Conservation (phyloP, 495 filamentous ascomycete genomes). For the Neurospora sp. region DNA sequence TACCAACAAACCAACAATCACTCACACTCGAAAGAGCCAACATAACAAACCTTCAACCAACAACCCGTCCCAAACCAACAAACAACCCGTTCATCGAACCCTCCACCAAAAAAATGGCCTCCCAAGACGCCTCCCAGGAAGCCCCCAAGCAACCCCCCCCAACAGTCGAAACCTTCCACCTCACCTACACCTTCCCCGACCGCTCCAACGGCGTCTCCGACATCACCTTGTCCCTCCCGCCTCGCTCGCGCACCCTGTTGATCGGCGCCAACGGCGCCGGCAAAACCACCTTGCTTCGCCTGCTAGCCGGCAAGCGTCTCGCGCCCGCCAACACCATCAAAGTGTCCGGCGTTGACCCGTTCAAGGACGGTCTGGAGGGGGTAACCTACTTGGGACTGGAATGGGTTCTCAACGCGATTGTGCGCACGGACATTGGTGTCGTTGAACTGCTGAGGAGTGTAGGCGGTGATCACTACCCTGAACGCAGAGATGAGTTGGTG, state of each 20-base stretch:
- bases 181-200: constrained; percentile 87
- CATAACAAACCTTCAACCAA: neutral
- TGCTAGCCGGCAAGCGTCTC: constrained; percentile 84
- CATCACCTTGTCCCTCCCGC: constrained; percentile 64
- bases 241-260: constrained; percentile 76
- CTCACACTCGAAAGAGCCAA: neutral
- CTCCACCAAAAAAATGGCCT: neutral
- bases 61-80: neutral
- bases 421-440: constrained; percentile 89
- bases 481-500: constrained; percentile 76
- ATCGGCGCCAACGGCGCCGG: constrained; percentile 97
- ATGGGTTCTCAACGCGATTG: constrained; percentile 98
- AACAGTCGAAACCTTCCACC: constrained; percentile 52
- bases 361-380: constrained; percentile 75
- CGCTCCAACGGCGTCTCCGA: constrained; percentile 58
- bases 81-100: neutral
- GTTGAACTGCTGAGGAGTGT: constrained; percentile 73
- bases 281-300: constrained; percentile 86
- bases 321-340: constrained; percentile 61
- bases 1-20: neutral
- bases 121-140: neutral
- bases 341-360: constrained; percentile 79
- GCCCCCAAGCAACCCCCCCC: constrained; percentile 16
- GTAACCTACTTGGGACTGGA: constrained; percentile 95
- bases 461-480: constrained; percentile 72